Evolutionary conservation across 495 filamentous ascomycete genomes (phyloP).

Genomic region (Amorphotheca resinae): DNA sequence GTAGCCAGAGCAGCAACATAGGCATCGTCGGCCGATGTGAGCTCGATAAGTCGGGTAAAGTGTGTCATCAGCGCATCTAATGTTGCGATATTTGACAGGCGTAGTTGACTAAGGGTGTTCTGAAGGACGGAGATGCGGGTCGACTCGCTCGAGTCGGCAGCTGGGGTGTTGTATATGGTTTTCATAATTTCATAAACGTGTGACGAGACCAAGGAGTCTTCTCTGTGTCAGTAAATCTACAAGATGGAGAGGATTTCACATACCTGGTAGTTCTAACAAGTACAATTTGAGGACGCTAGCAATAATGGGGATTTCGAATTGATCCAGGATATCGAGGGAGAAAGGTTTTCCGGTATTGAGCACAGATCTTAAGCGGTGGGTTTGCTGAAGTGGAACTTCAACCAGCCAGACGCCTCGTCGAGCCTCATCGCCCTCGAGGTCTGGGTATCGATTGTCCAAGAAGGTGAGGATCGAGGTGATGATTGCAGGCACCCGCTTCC

Average conservation of each 20-base stretch:
- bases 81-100: conserved; percentile 94
- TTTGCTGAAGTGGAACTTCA: conserved; percentile 75
- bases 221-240: conserved; percentile 13
- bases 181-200: conserved; percentile 99
- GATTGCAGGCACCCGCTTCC: conserved; percentile 88
- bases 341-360: conserved; percentile 86
- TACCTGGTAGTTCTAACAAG: conserved; percentile 88
- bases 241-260: conserved; percentile 24
- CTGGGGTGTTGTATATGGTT: conserved; percentile 83
- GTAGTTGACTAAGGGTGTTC: conserved; percentile 86
- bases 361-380: conserved; percentile 67
- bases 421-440: conserved; percentile 93
- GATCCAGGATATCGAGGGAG: conserved; percentile 59
- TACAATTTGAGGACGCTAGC: conserved; percentile 92
- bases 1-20: conserved; percentile 69
- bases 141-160: conserved; percentile 51
- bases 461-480: conserved; percentile 89
- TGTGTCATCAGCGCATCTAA: conserved; percentile 97
- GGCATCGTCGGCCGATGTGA: conserved; percentile 87
- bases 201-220: conserved; percentile 93
- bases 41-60: conserved; percentile 90
- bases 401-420: conserved; percentile 86
- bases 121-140: conserved; percentile 85
- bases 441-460: conserved; percentile 91
- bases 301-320: conserved; percentile 86